Evolutionary conservation across 2,329 filamentous ascomycete genomes (phyloP), one percentile per base, ranked within the genome.

Genomic region (Fusarium poae): DNA sequence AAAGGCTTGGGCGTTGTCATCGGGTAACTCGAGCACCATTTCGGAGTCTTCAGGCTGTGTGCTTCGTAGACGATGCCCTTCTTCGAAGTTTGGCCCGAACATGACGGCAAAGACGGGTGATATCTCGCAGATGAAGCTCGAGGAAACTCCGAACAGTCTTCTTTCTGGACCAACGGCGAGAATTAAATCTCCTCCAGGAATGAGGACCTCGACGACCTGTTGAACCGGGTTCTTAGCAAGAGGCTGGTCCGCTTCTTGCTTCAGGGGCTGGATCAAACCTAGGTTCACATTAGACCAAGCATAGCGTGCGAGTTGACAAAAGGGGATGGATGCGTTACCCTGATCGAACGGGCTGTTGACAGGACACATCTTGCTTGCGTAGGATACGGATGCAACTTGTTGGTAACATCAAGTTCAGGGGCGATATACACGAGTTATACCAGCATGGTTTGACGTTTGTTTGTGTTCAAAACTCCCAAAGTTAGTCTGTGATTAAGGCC

Each of bases 61-160:
- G 3, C 6, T 50, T 20, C 44, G 49, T 12, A 68, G 25, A 6
- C 44, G 42, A 4, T 65, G 45, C 3, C 64, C 64, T 29, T 67
- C 58, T 27, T 48, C 53, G 5, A 68, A 68, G 20, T 58, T 34
- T 1, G 60, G 53, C 1, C 57, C 55, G 10, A 71, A 59, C 64
- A 71, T 71, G 1, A 55, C 68, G 1, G 42, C 20, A 4, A 71
- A 66, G 1, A 68, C 57, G 0, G 57, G 64, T 16, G 68, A 71
- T 12, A 66, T 60, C 3, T 62, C 43, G 32, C 55, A 68, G 3
- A 79, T 48, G 12, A 75, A 65, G 32, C 57, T 46, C 1, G 69
- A 74, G 16, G 65, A 45, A 5, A 75, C 53, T 11, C 35, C 52
- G 1, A 71, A 25, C 40, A 61, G 60, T 27, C 34, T 51, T 29